These are phyloP conservation scores for Raffaelea deltoideospora DNA, from an alignment of 2,329 filamentous ascomycete genomes.

Conservation along the genomic window DNA sequence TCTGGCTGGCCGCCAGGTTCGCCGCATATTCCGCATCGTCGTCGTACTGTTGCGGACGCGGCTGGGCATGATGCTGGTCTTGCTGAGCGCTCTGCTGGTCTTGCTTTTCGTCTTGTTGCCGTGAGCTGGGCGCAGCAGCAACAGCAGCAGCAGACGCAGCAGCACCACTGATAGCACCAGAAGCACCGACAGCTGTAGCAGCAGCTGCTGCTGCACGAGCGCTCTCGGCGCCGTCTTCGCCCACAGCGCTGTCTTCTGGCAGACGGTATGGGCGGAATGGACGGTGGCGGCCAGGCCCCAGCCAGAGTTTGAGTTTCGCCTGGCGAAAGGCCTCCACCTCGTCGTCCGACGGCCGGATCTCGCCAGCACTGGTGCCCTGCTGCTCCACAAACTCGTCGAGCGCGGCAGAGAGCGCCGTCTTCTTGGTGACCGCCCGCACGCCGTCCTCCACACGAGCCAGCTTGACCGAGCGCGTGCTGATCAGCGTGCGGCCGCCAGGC, in stretches of 20 bases:
- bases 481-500: slow-evolving; percentile 29
- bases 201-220: too few relatives aligned
- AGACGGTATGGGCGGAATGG: too few relatives aligned
- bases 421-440: slow-evolving; percentile 1
- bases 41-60: too few relatives aligned
- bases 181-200: too few relatives aligned
- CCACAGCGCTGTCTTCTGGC: too few relatives aligned
- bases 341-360: slow-evolving; percentile 6
- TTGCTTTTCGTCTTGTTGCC: too few relatives aligned
- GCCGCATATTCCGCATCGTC: background rate
- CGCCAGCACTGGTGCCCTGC: slow-evolving; percentile 11
- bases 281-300: slow-evolving; percentile 6
- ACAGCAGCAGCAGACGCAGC: too few relatives aligned
- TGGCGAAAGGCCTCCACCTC: slow-evolving; percentile 8
- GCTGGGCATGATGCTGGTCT: too few relatives aligned
- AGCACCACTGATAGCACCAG: too few relatives aligned
- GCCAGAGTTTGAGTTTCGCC: slow-evolving; percentile 7
- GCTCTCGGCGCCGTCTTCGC: background rate
- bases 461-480: slow-evolving; percentile 28
- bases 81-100: too few relatives aligned
- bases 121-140: too few relatives aligned
- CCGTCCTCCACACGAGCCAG: slow-evolving; percentile 14
- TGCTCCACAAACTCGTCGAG: slow-evolving; percentile 12
- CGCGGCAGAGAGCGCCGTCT: slow-evolving; percentile 9
- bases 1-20: background rate